Evolutionary conservation across 2,329 filamentous ascomycete genomes (phyloP).

Genomic region (Cordyceps militaris): DNA sequence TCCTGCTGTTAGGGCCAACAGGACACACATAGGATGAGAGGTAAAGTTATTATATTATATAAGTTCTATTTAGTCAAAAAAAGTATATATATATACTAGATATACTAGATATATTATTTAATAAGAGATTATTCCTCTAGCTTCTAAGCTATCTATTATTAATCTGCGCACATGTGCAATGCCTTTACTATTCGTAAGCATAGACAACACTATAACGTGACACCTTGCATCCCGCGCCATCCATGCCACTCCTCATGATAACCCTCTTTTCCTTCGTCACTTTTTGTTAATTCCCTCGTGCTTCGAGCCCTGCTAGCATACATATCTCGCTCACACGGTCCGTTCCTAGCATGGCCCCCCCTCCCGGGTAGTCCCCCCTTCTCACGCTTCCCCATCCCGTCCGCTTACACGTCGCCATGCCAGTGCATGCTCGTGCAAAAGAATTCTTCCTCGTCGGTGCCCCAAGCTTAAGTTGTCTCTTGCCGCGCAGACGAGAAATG

Average conservation of each 20-base stretch:
- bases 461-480: neutral
- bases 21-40: too few relatives aligned
- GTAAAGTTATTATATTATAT: too few relatives aligned
- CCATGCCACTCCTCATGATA: neutral
- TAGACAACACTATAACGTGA: too few relatives aligned
- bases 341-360: neutral
- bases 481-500: neutral
- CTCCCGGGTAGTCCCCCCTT: neutral
- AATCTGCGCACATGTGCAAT: too few relatives aligned
- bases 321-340: neutral
- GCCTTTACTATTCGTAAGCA: too few relatives aligned
- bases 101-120: too few relatives aligned
- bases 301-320: conserved; percentile 1
- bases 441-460: neutral
- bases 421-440: neutral
- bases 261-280: neutral
- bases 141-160: too few relatives aligned
- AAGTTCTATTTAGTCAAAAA: too few relatives aligned
- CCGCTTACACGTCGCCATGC: neutral
- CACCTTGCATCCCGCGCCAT: too few relatives aligned
- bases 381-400: neutral
- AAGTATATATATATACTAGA: too few relatives aligned
- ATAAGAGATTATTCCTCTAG: too few relatives aligned
- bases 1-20: too few relatives aligned
- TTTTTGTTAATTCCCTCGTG: neutral